These are phyloP conservation scores for Umbelopsis isabellina DNA, from an alignment of 192 early-diverging fungal species.

Conservation along the genomic window DNA sequence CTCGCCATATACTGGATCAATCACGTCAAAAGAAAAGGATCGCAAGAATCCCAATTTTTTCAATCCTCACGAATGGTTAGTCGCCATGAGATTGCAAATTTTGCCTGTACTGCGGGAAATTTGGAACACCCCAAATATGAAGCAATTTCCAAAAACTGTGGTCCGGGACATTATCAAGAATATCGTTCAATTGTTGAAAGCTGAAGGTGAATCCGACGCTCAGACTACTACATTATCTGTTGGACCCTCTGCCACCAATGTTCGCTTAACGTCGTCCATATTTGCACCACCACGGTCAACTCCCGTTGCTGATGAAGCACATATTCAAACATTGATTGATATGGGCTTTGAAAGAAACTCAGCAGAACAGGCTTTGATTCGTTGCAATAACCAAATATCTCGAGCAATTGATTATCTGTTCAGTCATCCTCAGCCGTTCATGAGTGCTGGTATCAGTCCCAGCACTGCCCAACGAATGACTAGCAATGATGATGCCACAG, in stretches of 20 bases:
- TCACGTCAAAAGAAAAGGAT: conserved; percentile 62
- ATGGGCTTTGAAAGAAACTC: conserved; percentile 87
- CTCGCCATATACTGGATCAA: conserved; percentile 63
- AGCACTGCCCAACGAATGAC: conserved; percentile 27
- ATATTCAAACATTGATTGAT: conserved; percentile 73
- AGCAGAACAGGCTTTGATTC: conserved; percentile 78
- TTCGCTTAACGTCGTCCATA: conserved; percentile 23
- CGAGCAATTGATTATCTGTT: conserved; percentile 88
- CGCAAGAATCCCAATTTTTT: conserved; percentile 62
- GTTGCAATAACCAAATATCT: conserved; percentile 74
- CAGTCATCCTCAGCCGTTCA: conserved; percentile 56
- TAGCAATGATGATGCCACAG: neutral
- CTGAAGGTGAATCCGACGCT: conserved; percentile 67
- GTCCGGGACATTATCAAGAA: conserved; percentile 64
- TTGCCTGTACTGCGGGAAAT: conserved; percentile 64
- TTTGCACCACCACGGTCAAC: conserved; percentile 41
- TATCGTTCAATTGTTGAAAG: conserved; percentile 71
- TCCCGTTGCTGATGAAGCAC: conserved; percentile 61
- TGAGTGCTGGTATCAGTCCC: conserved; percentile 26
- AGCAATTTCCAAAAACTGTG: conserved; percentile 53
- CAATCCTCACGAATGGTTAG: conserved; percentile 71
- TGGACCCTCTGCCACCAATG: conserved; percentile 9
- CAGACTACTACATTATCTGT: conserved; percentile 28
- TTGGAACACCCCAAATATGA: conserved; percentile 65
- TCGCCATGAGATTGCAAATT: conserved; percentile 61